A percentile compares a stretch with the other conserved stretches of the same genome.
Conservation (phyloP, 768 basidiomycete species). For the Leucosporidium yakuticum region DNA sequence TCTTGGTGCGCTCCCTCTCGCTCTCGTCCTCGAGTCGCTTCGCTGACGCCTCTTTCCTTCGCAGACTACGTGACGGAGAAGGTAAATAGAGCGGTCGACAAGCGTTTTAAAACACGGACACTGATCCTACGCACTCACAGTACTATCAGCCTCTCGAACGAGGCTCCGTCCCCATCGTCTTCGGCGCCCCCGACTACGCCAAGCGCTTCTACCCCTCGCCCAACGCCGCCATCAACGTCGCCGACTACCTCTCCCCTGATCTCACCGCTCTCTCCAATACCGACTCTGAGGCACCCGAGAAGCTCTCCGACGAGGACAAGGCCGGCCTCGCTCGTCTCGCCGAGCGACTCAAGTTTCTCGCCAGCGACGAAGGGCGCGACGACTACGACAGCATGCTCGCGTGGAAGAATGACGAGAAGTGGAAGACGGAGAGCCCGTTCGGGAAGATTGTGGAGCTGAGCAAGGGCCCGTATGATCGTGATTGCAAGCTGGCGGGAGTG, state of each 20-base stretch:
- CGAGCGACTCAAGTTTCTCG: constrained; percentile 13
- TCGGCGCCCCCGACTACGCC: constrained; percentile 15
- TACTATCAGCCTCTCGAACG: too few species aligned
- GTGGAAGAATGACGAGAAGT: constrained; percentile 20
- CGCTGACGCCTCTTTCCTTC: too few species aligned
- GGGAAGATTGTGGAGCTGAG: constrained; percentile 17
- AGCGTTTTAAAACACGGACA: too few species aligned
- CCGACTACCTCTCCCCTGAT: constrained; percentile 17
- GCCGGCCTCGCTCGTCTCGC: constrained; percentile 16
- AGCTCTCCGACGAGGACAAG: constrained; percentile 9
- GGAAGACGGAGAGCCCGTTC: constrained; percentile 19
- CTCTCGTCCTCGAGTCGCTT: too few species aligned
- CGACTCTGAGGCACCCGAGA: background rate
- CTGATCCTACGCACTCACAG: too few species aligned
- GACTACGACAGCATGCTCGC: constrained; percentile 31
- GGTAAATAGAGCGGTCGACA: too few species aligned
- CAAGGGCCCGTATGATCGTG: background rate
- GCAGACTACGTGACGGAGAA: too few species aligned
- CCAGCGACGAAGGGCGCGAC: constrained; percentile 13
- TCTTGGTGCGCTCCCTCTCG: too few species aligned
- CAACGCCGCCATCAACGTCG: constrained; percentile 28
- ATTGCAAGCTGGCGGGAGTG: constrained; percentile 23
- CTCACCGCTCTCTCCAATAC: background rate
- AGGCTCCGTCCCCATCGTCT: constrained; percentile 27
- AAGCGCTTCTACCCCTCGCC: constrained; percentile 15